Evolutionary conservation across 2,329 filamentous ascomycete species (phyloP).

Genomic region (Epichloe hybrida): DNA sequence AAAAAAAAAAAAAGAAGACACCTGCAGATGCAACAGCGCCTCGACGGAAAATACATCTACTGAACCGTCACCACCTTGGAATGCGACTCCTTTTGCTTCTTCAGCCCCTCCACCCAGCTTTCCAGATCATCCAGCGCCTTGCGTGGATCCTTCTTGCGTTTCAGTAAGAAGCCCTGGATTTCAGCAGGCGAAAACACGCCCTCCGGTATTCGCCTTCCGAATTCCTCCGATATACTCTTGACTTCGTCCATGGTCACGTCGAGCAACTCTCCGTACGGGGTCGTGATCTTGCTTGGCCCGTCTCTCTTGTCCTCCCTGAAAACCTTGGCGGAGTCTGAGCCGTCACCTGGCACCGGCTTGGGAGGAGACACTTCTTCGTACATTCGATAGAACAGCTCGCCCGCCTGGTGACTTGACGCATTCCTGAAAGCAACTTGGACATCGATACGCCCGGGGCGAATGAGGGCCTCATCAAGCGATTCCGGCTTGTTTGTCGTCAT

Average conservation of each 20-base stretch:
- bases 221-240: slow-evolving; percentile 29
- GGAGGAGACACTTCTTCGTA: slow-evolving; percentile 27
- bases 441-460: slow-evolving; percentile 61
- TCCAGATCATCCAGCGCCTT: slow-evolving; percentile 39
- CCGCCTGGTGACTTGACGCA: slow-evolving; percentile 38
- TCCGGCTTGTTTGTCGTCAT: slow-evolving; percentile 74
- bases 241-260: slow-evolving; percentile 28
- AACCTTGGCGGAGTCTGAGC: not conserved
- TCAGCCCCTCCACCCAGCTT: slow-evolving; percentile 37
- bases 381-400: slow-evolving; percentile 48
- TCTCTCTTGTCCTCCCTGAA: not conserved
- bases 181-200: slow-evolving; percentile 43
- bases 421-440: slow-evolving; percentile 51
- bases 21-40: too few species aligned
- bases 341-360: slow-evolving; percentile 3
- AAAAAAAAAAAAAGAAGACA: too few species aligned
- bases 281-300: not conserved
- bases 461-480: slow-evolving; percentile 57
- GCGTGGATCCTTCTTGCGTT: slow-evolving; percentile 43
- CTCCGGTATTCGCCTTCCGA: slow-evolving; percentile 40
- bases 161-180: slow-evolving; percentile 51
- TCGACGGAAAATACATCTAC: not conserved
- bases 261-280: slow-evolving; percentile 9
- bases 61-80: slow-evolving; percentile 36
- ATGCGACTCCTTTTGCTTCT: slow-evolving; percentile 35